These are phyloP conservation scores for Penicillium ucsense DNA, from an alignment of 495 filamentous ascomycete species.

Conservation along the genomic window DNA sequence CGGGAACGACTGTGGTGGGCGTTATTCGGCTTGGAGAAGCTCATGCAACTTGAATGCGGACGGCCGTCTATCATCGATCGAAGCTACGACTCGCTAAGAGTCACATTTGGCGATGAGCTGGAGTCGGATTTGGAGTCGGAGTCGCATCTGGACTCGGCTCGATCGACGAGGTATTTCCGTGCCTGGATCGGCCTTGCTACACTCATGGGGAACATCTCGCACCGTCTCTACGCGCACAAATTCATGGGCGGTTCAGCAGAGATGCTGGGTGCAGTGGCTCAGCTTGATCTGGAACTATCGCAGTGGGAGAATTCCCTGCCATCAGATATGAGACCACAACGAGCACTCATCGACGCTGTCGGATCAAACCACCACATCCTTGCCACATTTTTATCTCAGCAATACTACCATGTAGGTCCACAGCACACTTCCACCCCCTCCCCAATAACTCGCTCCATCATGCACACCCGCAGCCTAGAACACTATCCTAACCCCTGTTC, in stretches of 20 bases:
- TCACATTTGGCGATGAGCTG: not conserved
- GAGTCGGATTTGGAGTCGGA: not conserved
- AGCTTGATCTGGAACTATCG: not conserved
- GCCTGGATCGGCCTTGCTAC: not conserved
- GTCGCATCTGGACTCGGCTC: not conserved
- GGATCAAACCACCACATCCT: not conserved
- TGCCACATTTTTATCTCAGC: not conserved
- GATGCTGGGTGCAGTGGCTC: not conserved
- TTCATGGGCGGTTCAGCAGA: slow-evolving; percentile 5
- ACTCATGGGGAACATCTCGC: slow-evolving; percentile 2
- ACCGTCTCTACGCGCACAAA: slow-evolving; percentile 1
- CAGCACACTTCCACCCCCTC: not conserved
- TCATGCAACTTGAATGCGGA: not conserved
- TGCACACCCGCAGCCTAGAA: not conserved
- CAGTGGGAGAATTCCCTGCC: not conserved
- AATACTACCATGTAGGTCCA: not conserved
- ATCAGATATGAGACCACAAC: not conserved
- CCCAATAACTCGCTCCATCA: not conserved
- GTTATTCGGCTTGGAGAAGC: not conserved
- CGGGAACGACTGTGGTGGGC: not conserved
- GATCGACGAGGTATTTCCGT: not conserved
- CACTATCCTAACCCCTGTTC: not conserved
- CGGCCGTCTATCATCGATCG: not conserved
- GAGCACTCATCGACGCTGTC: not conserved
- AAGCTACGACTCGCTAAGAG: not conserved